phyloP scores from a whole-genome alignment of 2,329 filamentous ascomycete genomes.

The Colletotrichum echinochloae region DNA sequence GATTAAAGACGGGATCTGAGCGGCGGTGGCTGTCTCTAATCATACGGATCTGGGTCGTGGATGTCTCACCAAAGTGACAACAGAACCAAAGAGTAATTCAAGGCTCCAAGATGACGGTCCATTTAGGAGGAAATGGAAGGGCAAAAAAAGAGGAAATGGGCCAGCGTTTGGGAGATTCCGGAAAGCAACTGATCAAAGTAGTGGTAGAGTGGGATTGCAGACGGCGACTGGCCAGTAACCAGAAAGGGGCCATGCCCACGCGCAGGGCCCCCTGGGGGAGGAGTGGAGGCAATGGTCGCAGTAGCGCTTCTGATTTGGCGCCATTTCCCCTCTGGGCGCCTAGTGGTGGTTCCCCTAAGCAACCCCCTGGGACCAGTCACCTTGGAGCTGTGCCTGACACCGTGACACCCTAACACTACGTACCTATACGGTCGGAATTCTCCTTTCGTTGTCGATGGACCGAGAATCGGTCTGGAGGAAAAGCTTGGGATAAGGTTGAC shows the following conservation, averaged over 20 bases:
- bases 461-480: slow-evolving; percentile 2
- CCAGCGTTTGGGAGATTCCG: slow-evolving; percentile 27
- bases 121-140: slow-evolving; percentile 31
- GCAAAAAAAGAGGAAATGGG: slow-evolving; percentile 38
- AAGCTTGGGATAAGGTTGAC: background rate
- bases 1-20: slow-evolving; percentile 37
- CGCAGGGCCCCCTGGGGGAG: slow-evolving; percentile 28
- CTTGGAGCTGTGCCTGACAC: slow-evolving; percentile 31
- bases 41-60: slow-evolving; percentile 19
- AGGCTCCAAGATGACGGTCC: slow-evolving; percentile 24
- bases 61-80: slow-evolving; percentile 38
- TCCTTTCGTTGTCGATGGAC: slow-evolving; percentile 2
- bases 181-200: slow-evolving; percentile 29
- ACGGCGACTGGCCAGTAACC: slow-evolving; percentile 38
- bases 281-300: slow-evolving; percentile 24
- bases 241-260: slow-evolving; percentile 38
- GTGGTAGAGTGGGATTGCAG: slow-evolving; percentile 36
- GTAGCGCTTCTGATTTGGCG: slow-evolving; percentile 29
- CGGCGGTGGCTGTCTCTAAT: slow-evolving; percentile 37
- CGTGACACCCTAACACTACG: too few relatives aligned
- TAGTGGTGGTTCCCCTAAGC: slow-evolving; percentile 30
- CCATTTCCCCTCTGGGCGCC: slow-evolving; percentile 38
- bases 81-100: slow-evolving; percentile 23
- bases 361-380: slow-evolving; percentile 16
- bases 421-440: too few relatives aligned